A percentile compares a stretch with the other conserved stretches of the same genome.
Conservation (phyloP, 305 asterid species). For the Nicotiana rustica region DNA sequence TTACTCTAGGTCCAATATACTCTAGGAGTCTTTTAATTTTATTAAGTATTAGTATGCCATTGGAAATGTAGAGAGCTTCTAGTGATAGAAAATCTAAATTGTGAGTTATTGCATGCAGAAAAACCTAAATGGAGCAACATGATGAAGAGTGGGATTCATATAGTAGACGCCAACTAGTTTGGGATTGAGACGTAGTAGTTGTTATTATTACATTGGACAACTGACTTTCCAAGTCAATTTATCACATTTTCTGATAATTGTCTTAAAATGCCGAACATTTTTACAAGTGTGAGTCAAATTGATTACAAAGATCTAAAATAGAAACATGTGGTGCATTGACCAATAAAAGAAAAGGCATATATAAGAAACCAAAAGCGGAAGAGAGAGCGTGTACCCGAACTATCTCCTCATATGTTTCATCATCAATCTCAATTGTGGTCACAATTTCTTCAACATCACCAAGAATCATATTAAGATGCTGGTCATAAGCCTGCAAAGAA, state of each 20-base stretch:
- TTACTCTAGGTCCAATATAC: background rate
- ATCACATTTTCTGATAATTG: background rate
- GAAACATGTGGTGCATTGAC: background rate
- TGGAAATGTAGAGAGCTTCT: background rate
- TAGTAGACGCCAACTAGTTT: background rate
- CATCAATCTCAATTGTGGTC: constrained; percentile 89
- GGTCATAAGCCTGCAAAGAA: constrained; percentile 84
- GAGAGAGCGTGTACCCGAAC: constrained; percentile 64
- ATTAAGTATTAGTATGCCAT: background rate
- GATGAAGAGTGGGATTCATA: background rate
- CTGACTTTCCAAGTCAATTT: background rate
- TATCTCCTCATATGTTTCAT: constrained; percentile 92
- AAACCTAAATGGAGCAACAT: background rate
- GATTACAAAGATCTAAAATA: background rate
- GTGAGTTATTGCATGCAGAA: background rate
- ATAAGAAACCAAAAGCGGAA: background rate
- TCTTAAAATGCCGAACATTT: background rate
- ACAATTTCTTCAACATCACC: constrained; percentile 95
- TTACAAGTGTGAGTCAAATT: background rate
- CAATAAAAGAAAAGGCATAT: background rate
- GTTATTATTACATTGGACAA: background rate
- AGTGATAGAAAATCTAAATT: background rate
- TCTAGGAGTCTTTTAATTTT: background rate
- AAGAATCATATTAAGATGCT: constrained; percentile 92
- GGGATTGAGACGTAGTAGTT: background rate